A percentile compares a stretch with the other conserved stretches of the same genome.
Evolutionary conservation across 139 green algal genomes (phyloP).

Genomic region (Tetradesmus lagerheimii): DNA sequence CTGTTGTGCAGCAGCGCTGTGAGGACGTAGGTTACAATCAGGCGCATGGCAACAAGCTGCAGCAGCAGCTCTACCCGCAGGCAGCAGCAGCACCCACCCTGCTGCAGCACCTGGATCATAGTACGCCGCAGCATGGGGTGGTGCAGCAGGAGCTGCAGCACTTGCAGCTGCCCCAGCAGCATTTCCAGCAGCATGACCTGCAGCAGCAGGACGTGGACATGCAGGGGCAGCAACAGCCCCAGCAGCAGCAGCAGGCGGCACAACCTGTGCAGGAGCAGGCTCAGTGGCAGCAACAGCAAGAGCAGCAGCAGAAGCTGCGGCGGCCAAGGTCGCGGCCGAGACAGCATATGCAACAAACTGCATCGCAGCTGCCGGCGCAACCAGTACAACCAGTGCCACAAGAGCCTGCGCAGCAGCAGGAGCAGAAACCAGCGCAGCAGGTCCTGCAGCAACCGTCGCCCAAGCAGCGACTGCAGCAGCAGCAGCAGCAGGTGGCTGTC

Average conservation of each 20-base stretch:
- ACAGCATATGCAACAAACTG: neutral
- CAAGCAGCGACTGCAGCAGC: neutral
- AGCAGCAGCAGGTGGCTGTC: neutral
- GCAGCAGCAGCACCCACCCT: neutral
- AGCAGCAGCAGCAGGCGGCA: neutral
- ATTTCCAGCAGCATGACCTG: neutral
- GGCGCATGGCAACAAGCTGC: neutral
- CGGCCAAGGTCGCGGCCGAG: neutral
- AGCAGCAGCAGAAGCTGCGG: neutral
- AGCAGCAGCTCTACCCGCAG: neutral
- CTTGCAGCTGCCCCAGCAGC: neutral
- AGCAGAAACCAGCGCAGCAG: neutral
- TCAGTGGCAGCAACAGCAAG: neutral
- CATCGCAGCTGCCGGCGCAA: neutral
- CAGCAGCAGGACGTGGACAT: neutral
- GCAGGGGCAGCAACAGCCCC: neutral
- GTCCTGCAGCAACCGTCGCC: neutral
- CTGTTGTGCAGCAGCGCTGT: neutral
- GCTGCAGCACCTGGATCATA: neutral
- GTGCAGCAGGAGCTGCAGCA: neutral
- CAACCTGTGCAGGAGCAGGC: slow-evolving; percentile 6
- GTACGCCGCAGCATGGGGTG: neutral
- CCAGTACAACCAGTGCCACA: neutral
- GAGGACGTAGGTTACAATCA: neutral
- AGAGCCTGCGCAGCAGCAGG: slow-evolving; percentile 6